Base-by-base conservation (phyloP, 2,329 filamentous ascomycete species). In the Elsinoe fawcettii region DNA sequence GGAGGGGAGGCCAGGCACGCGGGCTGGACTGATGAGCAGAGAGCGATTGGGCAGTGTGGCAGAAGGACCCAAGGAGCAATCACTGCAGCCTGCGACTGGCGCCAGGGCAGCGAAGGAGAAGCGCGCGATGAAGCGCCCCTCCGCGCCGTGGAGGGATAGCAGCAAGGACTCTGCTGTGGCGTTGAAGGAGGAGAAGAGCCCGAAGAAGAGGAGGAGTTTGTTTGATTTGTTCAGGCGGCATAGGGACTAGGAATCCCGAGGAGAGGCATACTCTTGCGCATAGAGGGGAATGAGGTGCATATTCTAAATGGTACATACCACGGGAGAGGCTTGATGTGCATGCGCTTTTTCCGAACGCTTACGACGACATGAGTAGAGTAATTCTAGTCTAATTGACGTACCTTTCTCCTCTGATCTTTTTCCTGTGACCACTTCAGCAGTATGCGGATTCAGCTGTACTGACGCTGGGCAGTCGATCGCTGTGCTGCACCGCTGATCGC, bases 191-290 rank as follows among this genome's bases (percentile, higher is more conserved):
- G 30, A 14, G 49, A 53, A 25, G 30, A 30, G 11, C 3, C 49
- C 32, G 7, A 53, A 53, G 49, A 36, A 34, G 49, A 53, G 20
- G 49, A 53, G 30, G 49, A 53, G 49, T 25, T 39, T 53, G 49
- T 53, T 53, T 53, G 49, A 53, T 53, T 34, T 53, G 49, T 53
- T 53, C 20, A 53, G 49, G 18, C 27, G 49, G 49, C 27, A 36
- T 32, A 51, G 30, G 46, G 46, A 51, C 14, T 51, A 16, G 34
- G 46, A 30, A 25, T 9, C 14, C 25, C 5, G 27, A 30, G 5
- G 27, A 9, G 27, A 30, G 27, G 27, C 27, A 22, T 18, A 22
- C 22, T 44, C 9, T 44, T 44, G 16, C 18, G 18, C 41, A 20
- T 44, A 7, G 18, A 11, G 34, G 18, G 23, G 16, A 16, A 23